A percentile compares a stretch with the other conserved stretches of the same genome.
Conservation (phyloP, 495 filamentous ascomycete species). For the Pyrenula massariospora region DNA sequence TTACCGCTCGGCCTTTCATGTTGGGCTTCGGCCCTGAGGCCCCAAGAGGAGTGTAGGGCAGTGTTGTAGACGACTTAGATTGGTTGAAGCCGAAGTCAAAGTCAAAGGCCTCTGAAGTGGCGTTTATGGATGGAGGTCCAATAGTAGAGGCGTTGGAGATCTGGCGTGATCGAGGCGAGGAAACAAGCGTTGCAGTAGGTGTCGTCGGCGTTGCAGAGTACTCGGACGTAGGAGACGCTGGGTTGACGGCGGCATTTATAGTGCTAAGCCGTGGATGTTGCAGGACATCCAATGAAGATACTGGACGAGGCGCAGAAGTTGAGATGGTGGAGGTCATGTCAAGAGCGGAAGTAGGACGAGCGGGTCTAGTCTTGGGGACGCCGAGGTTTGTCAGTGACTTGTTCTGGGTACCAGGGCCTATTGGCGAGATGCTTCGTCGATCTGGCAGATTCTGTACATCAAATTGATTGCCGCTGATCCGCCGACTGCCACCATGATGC, state of each 20-base stretch:
- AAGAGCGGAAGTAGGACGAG: not conserved
- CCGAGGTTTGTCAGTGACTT: not conserved
- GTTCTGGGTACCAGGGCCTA: not conserved
- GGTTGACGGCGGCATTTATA: not conserved
- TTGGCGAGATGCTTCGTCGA: not conserved
- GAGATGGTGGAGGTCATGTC: not conserved
- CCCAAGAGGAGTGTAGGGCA: not conserved
- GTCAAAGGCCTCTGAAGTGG: not conserved
- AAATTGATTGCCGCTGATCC: slow-evolving; percentile 10
- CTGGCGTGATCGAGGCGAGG: not conserved
- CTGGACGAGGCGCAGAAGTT: not conserved
- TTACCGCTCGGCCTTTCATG: not conserved
- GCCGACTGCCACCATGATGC: slow-evolving; percentile 58
- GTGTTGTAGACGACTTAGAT: not conserved
- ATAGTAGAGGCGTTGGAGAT: not conserved
- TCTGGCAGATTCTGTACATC: slow-evolving; percentile 9
- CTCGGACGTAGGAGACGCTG: not conserved
- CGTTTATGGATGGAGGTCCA: not conserved
- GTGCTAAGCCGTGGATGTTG: not conserved
- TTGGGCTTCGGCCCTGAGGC: not conserved
- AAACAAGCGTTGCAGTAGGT: not conserved
- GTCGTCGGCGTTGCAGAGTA: not conserved
- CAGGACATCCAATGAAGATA: not conserved
- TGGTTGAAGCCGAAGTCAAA: not conserved
- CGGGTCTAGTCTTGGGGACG: not conserved